Evolutionary conservation across 164 flowering plant species (phyloP).

Genomic region (Umbilicus rupestris): DNA sequence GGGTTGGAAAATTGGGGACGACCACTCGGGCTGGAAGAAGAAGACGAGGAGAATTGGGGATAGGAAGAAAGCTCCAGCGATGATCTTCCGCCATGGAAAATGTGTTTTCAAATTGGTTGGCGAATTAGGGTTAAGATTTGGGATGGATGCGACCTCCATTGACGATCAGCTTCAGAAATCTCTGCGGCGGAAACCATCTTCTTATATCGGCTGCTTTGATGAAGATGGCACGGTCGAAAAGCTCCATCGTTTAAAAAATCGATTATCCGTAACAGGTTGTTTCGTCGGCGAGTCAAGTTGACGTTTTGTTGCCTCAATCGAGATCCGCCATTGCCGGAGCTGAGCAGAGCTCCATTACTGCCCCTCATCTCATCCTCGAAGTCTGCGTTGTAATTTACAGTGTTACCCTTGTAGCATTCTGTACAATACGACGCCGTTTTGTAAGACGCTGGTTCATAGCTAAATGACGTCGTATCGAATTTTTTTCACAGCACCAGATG

Average conservation of each 20-base stretch:
- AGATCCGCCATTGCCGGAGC: constrained; percentile 4
- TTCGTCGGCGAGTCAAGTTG: not conserved
- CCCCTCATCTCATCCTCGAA: not conserved
- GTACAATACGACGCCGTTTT: too few relatives aligned
- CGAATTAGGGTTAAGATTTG: not conserved
- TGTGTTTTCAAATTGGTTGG: not conserved
- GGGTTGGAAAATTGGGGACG: not conserved
- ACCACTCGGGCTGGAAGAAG: not conserved
- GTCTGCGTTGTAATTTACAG: not conserved
- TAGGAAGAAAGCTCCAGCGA: not conserved
- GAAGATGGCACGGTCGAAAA: not conserved
- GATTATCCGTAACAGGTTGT: not conserved
- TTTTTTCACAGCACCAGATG: too few relatives aligned
- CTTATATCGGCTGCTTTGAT: not conserved
- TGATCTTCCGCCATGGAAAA: not conserved
- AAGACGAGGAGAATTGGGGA: not conserved
- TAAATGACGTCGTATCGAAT: too few relatives aligned
- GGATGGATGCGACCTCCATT: not conserved
- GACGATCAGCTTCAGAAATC: not conserved
- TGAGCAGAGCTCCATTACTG: not conserved
- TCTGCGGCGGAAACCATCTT: too few relatives aligned
- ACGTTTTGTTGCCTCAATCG: not conserved
- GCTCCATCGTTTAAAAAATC: not conserved
- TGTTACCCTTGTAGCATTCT: too few relatives aligned
- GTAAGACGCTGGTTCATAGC: too few relatives aligned